Conservation (phyloP, 164 flowering plant species). For the Annona squamosa region DNA sequence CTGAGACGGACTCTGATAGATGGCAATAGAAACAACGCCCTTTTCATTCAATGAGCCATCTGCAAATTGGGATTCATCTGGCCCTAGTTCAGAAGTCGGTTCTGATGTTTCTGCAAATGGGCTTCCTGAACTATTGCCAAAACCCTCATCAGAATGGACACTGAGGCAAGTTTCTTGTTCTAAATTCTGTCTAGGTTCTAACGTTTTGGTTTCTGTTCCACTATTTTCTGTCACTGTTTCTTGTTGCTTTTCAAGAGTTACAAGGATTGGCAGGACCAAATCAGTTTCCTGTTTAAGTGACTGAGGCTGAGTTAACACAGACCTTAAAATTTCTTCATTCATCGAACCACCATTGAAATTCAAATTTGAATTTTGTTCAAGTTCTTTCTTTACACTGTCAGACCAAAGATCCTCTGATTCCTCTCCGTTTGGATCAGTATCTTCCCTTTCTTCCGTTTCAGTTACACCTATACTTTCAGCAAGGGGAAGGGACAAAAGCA, state of each 20-base stretch:
- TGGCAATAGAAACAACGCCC: not conserved
- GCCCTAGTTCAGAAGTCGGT: not conserved
- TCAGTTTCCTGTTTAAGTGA: conserved; percentile 6
- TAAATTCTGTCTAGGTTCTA: not conserved
- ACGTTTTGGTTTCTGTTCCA: not conserved
- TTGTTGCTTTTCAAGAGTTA: conserved; percentile 5
- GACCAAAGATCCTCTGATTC: not conserved
- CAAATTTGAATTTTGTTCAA: not conserved
- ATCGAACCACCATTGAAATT: not conserved
- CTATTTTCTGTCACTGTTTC: conserved; percentile 2
- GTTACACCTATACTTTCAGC: not conserved
- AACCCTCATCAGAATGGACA: not conserved
- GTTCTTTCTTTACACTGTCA: not conserved
- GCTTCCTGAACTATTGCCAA: conserved; percentile 3
- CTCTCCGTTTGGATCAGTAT: not conserved
- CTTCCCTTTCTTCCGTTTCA: conserved; percentile 6
- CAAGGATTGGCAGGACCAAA: conserved; percentile 2
- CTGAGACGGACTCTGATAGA: not conserved
- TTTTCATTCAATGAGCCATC: not conserved
- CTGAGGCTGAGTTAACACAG: not conserved
- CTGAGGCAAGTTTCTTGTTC: conserved; percentile 4
- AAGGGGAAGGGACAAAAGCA: not conserved
- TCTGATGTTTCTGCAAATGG: conserved; percentile 4
- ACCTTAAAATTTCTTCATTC: not conserved
- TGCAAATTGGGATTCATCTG: not conserved